Base-by-base conservation (phyloP, 805 yeast genomes). In the Limtongia smithiae region DNA sequence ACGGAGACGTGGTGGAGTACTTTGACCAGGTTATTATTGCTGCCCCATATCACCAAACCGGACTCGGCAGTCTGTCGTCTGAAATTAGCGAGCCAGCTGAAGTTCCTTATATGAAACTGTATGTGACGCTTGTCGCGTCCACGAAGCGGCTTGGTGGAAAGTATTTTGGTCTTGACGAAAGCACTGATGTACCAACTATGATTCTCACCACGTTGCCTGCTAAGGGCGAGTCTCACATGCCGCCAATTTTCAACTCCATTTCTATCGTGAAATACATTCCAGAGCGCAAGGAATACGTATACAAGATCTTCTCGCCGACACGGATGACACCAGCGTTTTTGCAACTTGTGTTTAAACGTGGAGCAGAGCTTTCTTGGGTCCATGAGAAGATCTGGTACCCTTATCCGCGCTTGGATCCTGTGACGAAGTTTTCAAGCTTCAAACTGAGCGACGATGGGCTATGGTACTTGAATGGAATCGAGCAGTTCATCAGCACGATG, bases 401-500 rank as follows among this genome's bases (percentile, higher is more conserved):
- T 21, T 76, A 74, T 49, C 81, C 80, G 1, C 58, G 62, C 15
- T 59, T 75, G 33, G 53, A 11, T 2, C 71, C 78, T 1, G 51
- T 58, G 1, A 33, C 30, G 4, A 31, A 56, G 2, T 68, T 70
- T 40, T 61, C 62, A 12, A 57, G 55, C 18, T 67, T 72, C 35
- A 58, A 64, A 24, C 41, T 72, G 3, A 67, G 57, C 5, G 57
- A 52, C 17, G 48, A 32, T 2, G 67, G 66, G 0, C 51, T 75
- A 8, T 76, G 72, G 71, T 74, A 74, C 48, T 57, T 74, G 51
- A 74, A 72, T 51, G 64, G 68, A 1, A 73, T 76, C 63, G 81
- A 76, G 51, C 61, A 67, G 7, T 70, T 76, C 37, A 67, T 74
- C 44, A 72, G 77, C 47, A 76, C 80, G 0, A 74, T 76, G 79